phyloP scores from a whole-genome alignment of 2,329 filamentous ascomycete species.

The Phyllosticta citrichinensis region DNA sequence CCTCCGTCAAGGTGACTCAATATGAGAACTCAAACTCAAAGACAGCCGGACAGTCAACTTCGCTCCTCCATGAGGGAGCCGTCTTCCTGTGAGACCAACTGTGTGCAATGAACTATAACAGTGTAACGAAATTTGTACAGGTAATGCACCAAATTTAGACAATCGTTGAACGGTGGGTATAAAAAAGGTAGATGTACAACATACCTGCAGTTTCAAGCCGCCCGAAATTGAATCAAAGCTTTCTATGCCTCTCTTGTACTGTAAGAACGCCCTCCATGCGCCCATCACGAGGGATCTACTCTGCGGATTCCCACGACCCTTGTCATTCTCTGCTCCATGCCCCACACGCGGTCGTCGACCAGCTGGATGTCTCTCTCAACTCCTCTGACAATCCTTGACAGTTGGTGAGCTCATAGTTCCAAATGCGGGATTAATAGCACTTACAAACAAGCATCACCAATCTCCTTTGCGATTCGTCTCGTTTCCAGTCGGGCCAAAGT shows the following conservation, averaged over 20 bases:
- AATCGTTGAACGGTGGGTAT: not conserved
- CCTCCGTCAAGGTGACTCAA: no score
- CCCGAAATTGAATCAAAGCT: not conserved
- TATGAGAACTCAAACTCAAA: no score
- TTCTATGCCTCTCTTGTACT: not conserved
- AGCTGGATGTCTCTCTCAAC: slow-evolving; percentile 8
- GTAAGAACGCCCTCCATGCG: not conserved
- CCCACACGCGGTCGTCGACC: slow-evolving; percentile 9
- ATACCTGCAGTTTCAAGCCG: not conserved
- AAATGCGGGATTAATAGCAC: not conserved
- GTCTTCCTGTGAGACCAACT: no score
- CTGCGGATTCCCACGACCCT: slow-evolving; percentile 9
- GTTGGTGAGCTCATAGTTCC: not conserved
- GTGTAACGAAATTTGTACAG: no score
- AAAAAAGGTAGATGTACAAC: not conserved
- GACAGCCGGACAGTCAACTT: no score
- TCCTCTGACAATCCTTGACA: slow-evolving; percentile 4
- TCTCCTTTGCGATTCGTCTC: slow-evolving; percentile 25
- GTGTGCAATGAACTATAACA: no score
- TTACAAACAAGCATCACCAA: slow-evolving; percentile 13
- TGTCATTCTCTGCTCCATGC: slow-evolving; percentile 6
- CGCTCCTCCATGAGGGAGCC: no score
- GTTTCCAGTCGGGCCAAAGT: slow-evolving; percentile 28
- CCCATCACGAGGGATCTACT: not conserved
- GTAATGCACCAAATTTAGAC: no score